Percentiles rank a stretch among this genome's conserved stretches.
phyloP scores from a whole-genome alignment of 495 filamentous ascomycete genomes.

The Staphylotrichum longicolle region DNA sequence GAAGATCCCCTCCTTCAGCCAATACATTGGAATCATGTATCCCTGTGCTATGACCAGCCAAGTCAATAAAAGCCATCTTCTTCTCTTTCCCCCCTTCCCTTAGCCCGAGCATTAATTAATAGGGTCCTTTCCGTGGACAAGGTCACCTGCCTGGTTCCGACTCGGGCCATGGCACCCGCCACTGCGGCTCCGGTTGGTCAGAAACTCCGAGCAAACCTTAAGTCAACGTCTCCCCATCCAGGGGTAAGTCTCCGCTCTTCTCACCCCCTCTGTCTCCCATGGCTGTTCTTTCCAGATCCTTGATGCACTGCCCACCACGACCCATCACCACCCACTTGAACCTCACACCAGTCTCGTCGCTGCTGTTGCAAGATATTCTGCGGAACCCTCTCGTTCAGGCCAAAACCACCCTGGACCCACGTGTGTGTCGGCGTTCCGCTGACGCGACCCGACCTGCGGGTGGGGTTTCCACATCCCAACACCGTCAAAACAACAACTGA shows the following conservation, averaged over 20 bases:
- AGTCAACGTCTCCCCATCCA: conserved; percentile 14
- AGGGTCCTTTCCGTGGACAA: neutral
- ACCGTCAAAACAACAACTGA: no score
- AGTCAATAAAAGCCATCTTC: neutral
- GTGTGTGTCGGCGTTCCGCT: no score
- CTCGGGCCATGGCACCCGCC: conserved; percentile 3
- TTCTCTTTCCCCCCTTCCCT: neutral
- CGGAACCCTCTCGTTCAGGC: no score
- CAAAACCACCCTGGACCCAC: neutral
- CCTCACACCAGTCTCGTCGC: neutral
- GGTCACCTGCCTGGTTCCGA: neutral
- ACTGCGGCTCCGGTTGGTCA: conserved; percentile 17
- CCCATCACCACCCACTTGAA: neutral
- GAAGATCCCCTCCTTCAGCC: no score
- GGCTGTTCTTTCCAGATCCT: neutral
- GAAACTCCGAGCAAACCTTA: conserved; percentile 15
- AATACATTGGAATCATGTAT: no score
- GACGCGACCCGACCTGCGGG: no score
- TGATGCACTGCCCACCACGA: no score
- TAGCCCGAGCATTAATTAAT: neutral
- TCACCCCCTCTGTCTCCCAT: neutral
- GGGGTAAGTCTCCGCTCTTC: neutral
- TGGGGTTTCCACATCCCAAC: no score
- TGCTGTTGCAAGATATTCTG: no score
- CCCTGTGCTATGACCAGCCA: no score